Base-by-base conservation (phyloP, 495 filamentous ascomycete species). In the Antarctomyces pellizariae region DNA sequence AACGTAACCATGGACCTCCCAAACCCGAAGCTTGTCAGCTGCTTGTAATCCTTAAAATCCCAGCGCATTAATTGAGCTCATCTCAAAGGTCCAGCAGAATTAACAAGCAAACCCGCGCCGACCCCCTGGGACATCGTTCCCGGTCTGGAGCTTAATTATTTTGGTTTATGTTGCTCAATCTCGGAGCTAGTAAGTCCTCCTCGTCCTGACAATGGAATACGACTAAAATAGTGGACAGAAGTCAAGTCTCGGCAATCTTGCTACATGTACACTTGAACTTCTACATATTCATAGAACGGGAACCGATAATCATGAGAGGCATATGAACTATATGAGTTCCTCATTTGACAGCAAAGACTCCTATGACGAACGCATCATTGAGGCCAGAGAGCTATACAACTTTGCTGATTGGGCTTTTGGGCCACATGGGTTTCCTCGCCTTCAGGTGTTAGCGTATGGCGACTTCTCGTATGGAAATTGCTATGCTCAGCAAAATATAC, bases 401-500 rank as follows among this genome's bases (percentile, higher is more conserved):
- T 31, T 28, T 25, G 29, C 29, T n/a, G 10, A 16, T n/a, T 31
- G 29, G 29, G 20, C 21, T 7, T 31, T 31, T 16, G 29, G 29
- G 5, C 21, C 22, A 12, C 3, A 31, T 16, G 29, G 29, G n/a
- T 24, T 31, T 3, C 29, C 29, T 13, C 4, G 18, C 13, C 29
- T 31, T 14, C 19, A 31, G 18, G 15, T 28, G 11, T 31, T 31
- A 31, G 29, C 29, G 9, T 31, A 14, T 27, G 29, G 29, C 12
- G 29, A 31, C 14, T 31, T 31, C 21, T 28, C 29, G 7, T 13
- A 24, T 26, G 12, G 21, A 31, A 24, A 17, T 25, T 13, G 29
- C 24, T 25, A 25, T 25, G 5, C 7, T 27, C 18, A 16, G 29
- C 18, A 13, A 13, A 31, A 31, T 28, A 31, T 16, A 9, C 13